These are phyloP conservation scores for Emydomyces testavorans DNA, from an alignment of 2,329 filamentous ascomycete species.

Conservation along the genomic window DNA sequence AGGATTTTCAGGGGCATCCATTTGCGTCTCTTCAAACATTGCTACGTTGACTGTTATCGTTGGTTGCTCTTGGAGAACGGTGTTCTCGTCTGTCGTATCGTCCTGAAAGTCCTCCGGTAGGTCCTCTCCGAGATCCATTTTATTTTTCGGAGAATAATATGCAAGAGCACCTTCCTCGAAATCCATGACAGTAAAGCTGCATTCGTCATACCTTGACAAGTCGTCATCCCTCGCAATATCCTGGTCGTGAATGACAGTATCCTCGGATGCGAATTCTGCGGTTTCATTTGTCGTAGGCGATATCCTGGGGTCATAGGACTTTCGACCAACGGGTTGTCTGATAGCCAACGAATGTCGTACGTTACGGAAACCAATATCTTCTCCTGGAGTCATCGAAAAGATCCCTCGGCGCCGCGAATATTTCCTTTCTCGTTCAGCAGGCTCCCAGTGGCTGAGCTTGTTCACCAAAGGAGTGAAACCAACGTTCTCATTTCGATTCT, in stretches of 20 bases:
- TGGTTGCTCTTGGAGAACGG: slow-evolving; percentile 20
- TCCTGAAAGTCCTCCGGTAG: background rate
- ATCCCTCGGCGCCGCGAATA: slow-evolving; percentile 23
- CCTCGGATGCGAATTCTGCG: slow-evolving; percentile 23
- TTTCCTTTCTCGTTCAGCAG: slow-evolving; percentile 43
- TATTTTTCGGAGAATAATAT: slow-evolving; percentile 37
- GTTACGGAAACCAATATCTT: background rate
- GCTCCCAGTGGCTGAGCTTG: slow-evolving; percentile 52
- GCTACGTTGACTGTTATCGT: slow-evolving; percentile 17
- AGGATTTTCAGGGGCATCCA: slow-evolving; percentile 20
- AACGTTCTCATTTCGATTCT: slow-evolving; percentile 22
- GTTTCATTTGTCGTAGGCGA: slow-evolving; percentile 19
- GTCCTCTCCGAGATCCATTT: background rate
- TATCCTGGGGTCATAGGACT: background rate
- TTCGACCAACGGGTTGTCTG: slow-evolving; percentile 13
- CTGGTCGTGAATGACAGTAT: slow-evolving; percentile 18
- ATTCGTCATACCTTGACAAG: slow-evolving; percentile 5
- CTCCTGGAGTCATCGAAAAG: slow-evolving; percentile 18
- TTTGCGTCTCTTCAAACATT: slow-evolving; percentile 17
- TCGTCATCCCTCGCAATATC: background rate
- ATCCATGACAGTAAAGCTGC: slow-evolving; percentile 8
- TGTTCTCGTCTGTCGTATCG: slow-evolving; percentile 49
- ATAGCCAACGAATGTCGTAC: background rate
- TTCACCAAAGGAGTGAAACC: slow-evolving; percentile 55
- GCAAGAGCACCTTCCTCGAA: slow-evolving; percentile 15